These are phyloP conservation scores for Scolecobasidium constrictum DNA, from an alignment of 2,329 filamentous ascomycete species.

Conservation along the genomic window DNA sequence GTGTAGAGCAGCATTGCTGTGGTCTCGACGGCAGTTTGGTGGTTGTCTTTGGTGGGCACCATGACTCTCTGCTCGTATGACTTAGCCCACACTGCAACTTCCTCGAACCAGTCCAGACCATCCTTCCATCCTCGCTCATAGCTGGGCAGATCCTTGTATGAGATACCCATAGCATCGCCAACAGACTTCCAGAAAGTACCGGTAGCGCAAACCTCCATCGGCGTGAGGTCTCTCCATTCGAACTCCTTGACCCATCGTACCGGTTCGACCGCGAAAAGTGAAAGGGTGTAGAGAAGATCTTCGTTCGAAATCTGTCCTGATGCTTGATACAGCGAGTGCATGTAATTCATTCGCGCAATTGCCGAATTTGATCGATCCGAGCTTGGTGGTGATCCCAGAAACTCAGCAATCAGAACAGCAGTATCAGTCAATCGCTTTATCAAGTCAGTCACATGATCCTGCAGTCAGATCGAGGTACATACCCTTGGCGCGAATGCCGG, in stretches of 20 bases:
- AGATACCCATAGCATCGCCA: slow-evolving; percentile 59
- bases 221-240: slow-evolving; percentile 59
- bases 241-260: slow-evolving; percentile 50
- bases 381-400: slow-evolving; percentile 17
- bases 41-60: slow-evolving; percentile 32
- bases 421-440: slow-evolving; percentile 22
- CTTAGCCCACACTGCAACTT: slow-evolving; percentile 39
- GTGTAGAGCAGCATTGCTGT: slow-evolving; percentile 50
- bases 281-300: slow-evolving; percentile 56
- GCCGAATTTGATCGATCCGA: slow-evolving; percentile 29
- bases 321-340: slow-evolving; percentile 46
- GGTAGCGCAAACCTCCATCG: slow-evolving; percentile 43
- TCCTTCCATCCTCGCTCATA: slow-evolving; percentile 24
- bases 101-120: slow-evolving; percentile 42
- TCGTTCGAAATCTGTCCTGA: slow-evolving; percentile 49
- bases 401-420: slow-evolving; percentile 21
- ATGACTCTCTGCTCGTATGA: slow-evolving; percentile 50
- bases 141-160: slow-evolving; percentile 17
- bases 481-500: slow-evolving; percentile 14
- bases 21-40: slow-evolving; percentile 43
- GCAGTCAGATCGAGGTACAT: too few species aligned
- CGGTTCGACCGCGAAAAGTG: slow-evolving; percentile 56
- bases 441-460: not conserved
- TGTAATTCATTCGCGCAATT: slow-evolving; percentile 52
- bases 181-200: slow-evolving; percentile 61